Percentiles rank a stretch among this genome's conserved stretches.
Conservation (phyloP, 2,329 filamentous ascomycete species). For the Colletotrichum agaves region DNA sequence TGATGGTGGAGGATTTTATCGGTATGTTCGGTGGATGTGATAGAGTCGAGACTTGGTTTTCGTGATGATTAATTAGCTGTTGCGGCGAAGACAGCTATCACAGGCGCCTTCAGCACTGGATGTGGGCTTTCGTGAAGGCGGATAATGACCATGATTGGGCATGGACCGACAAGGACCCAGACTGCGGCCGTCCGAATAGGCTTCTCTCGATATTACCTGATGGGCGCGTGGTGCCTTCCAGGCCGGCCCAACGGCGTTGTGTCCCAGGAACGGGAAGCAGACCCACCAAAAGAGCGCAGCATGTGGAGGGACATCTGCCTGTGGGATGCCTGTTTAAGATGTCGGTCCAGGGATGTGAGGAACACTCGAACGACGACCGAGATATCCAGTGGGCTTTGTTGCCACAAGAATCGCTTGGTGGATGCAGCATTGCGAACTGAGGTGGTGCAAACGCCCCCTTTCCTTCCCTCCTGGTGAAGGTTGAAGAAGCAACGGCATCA, state of each 20-base stretch:
- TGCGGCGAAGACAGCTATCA: background rate
- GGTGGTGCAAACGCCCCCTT: too few relatives aligned
- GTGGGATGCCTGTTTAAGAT: background rate
- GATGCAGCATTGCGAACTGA: too few relatives aligned
- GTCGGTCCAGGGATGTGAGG: background rate
- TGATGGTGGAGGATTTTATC: slow-evolving; percentile 1
- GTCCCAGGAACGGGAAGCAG: slow-evolving; percentile 23
- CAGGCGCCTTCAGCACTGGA: background rate
- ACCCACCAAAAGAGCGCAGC: slow-evolving; percentile 29
- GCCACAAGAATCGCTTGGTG: too few relatives aligned
- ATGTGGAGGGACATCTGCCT: slow-evolving; percentile 1
- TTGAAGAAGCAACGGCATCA: too few relatives aligned
- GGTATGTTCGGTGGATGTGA: background rate
- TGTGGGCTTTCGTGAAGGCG: background rate
- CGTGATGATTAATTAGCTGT: slow-evolving; percentile 8
- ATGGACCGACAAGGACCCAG: background rate
- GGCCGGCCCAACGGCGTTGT: slow-evolving; percentile 26
- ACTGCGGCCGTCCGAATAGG: slow-evolving; percentile 22
- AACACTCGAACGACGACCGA: slow-evolving; percentile 12
- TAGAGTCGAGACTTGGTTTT: slow-evolving; percentile 22
- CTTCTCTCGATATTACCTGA: slow-evolving; percentile 18
- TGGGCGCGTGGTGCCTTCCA: slow-evolving; percentile 16
- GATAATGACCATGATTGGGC: slow-evolving; percentile 1
- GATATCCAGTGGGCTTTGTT: slow-evolving; percentile 14
- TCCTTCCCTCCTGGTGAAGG: too few relatives aligned